Base-by-base conservation (phyloP, 768 basidiomycete genomes). In the Boletus tylopilopsis region DNA sequence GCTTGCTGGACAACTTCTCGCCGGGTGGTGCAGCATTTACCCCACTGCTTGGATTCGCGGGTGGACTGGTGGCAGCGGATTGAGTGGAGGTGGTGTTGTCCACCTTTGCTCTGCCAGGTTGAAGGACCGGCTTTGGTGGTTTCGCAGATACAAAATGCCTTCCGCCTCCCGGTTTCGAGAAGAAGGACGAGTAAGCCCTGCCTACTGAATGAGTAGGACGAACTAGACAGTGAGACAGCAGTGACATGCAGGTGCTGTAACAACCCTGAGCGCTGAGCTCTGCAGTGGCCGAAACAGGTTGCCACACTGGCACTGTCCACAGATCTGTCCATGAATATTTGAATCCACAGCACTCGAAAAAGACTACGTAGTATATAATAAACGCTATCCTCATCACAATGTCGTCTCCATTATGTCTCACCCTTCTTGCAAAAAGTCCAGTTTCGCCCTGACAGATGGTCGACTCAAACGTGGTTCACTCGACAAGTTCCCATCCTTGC, bases 71-170 rank as follows among this genome's bases (percentile, higher is more conserved):
- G 21, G 46, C 42, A 6, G 52, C 54, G 45, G 62, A 63, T 38
- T 64, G 68, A 15, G 60, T 58, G 42, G 74, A 57, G 45, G 75
- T 74, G 44, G 74, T 59, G 36, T 68, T 66, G 64, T 74, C 71
- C 23, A 58, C 68, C 16, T 53, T 82, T 81, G 51, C 50, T 42
- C 51, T 64, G 58, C 56, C 62, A 30, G 68, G 64, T 12, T 71
- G 64, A 38, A 72, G 61, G 50, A 74, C 74, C 12, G 68, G 60
- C 56, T 78, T 78, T 47, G 82, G 76, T 16, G 84, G 73, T 64
- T 89, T 91, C 8, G 86, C 70, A 5, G 87, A 81, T 50, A 85
- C 83, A 67, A 89, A 87, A 59, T 83, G 86, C 25, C 88, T 77
- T 19, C 76, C 77, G 18, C 88, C 88, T 4, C 88, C 87, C 2